Percentiles rank a stretch among this genome's conserved stretches.
These are phyloP conservation scores for Parastagonospora avenae DNA, from an alignment of 2,329 filamentous ascomycete species.

Conservation along the genomic window DNA sequence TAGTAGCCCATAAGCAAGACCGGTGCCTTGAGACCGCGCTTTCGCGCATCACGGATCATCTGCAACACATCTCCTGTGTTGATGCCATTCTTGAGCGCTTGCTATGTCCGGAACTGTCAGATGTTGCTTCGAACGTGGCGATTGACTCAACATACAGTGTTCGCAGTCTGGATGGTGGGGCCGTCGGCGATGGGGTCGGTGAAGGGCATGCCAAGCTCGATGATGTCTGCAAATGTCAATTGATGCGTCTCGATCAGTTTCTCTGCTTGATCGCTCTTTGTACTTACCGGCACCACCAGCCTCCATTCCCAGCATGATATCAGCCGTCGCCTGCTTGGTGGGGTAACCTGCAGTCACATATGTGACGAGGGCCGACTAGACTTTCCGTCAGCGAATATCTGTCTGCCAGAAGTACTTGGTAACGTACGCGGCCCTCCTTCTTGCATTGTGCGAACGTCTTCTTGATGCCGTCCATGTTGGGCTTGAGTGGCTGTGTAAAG, in stretches of 20 bases:
- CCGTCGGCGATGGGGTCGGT: constrained; percentile 98
- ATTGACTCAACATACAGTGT: constrained; percentile 66
- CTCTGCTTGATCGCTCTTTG: neutral
- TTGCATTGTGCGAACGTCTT: constrained; percentile 58
- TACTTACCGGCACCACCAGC: constrained; percentile 82
- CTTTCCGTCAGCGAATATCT: constrained; percentile 10
- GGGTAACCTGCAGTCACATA: constrained; percentile 97
- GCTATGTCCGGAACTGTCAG: constrained; percentile 39
- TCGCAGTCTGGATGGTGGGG: constrained; percentile 93
- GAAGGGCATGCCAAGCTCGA: constrained; percentile 95
- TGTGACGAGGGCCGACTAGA: constrained; percentile 81
- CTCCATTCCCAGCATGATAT: constrained; percentile 87
- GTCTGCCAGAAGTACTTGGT: neutral
- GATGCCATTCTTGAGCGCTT: constrained; percentile 86
- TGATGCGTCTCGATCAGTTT: neutral
- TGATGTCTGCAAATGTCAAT: constrained; percentile 68
- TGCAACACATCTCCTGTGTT: constrained; percentile 78
- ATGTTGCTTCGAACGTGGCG: constrained; percentile 15
- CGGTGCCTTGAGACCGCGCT: constrained; percentile 76
- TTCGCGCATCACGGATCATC: constrained; percentile 82
- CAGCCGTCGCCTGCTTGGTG: constrained; percentile 77
- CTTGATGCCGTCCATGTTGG: constrained; percentile 54
- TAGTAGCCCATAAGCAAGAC: constrained; percentile 99
- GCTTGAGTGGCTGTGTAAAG: constrained; percentile 3
- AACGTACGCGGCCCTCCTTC: constrained; percentile 52